phyloP scores from a whole-genome alignment of 2,329 filamentous ascomycete species.

The Xylaria sp. region DNA sequence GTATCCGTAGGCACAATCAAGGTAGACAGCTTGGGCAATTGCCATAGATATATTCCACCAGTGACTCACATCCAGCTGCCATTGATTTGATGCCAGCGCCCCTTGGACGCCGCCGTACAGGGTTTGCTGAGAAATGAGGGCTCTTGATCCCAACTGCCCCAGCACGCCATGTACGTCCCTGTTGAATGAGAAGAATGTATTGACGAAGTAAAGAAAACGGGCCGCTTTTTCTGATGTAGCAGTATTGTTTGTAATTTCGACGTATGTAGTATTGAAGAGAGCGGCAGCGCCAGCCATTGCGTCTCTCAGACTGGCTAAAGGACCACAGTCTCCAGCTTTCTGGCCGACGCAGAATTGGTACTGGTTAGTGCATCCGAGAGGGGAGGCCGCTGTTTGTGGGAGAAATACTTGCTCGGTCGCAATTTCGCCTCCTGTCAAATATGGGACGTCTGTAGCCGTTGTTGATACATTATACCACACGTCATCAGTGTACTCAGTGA shows the following conservation, averaged over 20 bases:
- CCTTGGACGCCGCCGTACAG: background rate
- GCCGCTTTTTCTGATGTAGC: background rate
- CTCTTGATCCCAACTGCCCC: background rate
- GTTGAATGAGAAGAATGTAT: background rate
- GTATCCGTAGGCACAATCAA: slow-evolving; percentile 3
- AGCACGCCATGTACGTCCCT: background rate
- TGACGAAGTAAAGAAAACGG: background rate
- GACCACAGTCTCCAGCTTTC: slow-evolving; percentile 9
- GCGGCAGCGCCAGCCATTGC: slow-evolving; percentile 8
- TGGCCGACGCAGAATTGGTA: slow-evolving; percentile 14
- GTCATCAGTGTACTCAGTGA: background rate
- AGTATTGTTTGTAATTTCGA: background rate
- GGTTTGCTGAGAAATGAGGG: slow-evolving; percentile 1
- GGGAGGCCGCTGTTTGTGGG: slow-evolving; percentile 19
- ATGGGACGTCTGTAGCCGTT: background rate
- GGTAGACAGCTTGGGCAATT: background rate
- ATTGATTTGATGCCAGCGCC: slow-evolving; percentile 3
- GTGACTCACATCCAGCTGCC: slow-evolving; percentile 21
- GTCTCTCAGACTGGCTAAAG: slow-evolving; percentile 21
- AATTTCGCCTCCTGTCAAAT: background rate
- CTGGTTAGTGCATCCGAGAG: slow-evolving; percentile 19
- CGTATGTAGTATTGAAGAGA: slow-evolving; percentile 7
- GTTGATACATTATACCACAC: slow-evolving; percentile 8
- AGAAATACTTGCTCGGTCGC: background rate
- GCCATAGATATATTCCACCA: slow-evolving; percentile 18